A percentile compares a stretch with the other conserved stretches of the same genome.
phyloP scores from a whole-genome alignment of 2,329 filamentous ascomycete species.

The Stagonosporopsis rhizophila region DNA sequence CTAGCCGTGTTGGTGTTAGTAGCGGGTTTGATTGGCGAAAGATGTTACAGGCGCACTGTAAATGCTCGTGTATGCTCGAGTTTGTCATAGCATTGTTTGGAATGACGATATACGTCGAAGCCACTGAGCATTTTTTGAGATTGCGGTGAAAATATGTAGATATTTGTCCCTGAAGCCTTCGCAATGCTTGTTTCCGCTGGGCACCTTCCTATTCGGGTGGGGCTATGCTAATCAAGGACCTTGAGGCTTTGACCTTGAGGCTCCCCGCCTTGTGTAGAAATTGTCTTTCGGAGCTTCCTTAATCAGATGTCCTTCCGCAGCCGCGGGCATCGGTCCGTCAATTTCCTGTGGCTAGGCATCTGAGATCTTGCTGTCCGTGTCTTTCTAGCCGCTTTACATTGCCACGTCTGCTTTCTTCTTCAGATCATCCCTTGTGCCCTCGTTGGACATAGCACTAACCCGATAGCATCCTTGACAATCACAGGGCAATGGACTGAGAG shows the following conservation, averaged over 20 bases:
- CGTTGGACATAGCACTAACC: background rate
- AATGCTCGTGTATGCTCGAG: background rate
- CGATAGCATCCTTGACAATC: background rate
- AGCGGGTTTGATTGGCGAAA: background rate
- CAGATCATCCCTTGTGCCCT: background rate
- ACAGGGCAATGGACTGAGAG: background rate
- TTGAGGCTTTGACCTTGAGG: too few relatives aligned
- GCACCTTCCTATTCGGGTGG: background rate
- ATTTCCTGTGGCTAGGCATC: background rate
- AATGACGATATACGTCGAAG: background rate
- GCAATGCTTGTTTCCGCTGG: background rate
- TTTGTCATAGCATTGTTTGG: background rate
- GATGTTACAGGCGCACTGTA: background rate
- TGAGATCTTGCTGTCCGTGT: background rate
- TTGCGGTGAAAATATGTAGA: background rate
- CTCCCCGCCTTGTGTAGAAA: too few relatives aligned
- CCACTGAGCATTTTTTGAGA: background rate
- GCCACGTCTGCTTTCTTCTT: background rate
- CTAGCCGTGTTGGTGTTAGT: conserved; percentile 3
- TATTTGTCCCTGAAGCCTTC: background rate
- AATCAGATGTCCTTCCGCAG: too few relatives aligned
- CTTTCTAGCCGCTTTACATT: background rate
- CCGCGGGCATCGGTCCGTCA: too few relatives aligned
- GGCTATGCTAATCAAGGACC: background rate
- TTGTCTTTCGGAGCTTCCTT: too few relatives aligned